A percentile compares a stretch with the other conserved stretches of the same genome.
These are phyloP conservation scores for Wilcoxina mikolae DNA, from an alignment of 495 filamentous ascomycete genomes.

Conservation along the genomic window DNA sequence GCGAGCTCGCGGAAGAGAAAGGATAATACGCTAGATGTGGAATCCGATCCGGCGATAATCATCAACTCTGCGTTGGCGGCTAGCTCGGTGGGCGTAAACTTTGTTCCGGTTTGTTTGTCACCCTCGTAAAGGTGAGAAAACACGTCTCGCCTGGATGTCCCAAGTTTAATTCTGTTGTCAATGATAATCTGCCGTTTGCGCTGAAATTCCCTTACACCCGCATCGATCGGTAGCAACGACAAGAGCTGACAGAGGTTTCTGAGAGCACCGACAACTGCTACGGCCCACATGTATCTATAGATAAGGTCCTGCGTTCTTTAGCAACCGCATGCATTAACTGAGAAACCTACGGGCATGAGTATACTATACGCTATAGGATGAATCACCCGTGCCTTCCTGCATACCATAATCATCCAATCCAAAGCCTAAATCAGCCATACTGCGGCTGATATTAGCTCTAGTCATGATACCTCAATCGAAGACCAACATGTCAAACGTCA, in stretches of 20 bases:
- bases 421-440: conserved; percentile 17
- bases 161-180: too few species aligned
- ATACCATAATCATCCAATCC: conserved; percentile 6
- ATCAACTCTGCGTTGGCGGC: conserved; percentile 15
- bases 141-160: conserved; percentile 10
- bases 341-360: too few species aligned
- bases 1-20: conserved; percentile 6
- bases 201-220: conserved; percentile 7
- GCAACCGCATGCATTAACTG: too few species aligned
- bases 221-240: conserved; percentile 8
- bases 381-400: conserved; percentile 15
- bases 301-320: too few species aligned
- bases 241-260: conserved; percentile 13
- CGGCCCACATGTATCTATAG: not conserved
- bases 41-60: conserved; percentile 15
- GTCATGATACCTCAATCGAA: not conserved
- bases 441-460: not conserved
- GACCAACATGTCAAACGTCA: conserved; percentile 20
- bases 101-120: conserved; percentile 1
- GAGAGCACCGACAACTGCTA: not conserved
- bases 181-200: not conserved
- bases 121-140: conserved; percentile 12
- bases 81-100: conserved; percentile 10
- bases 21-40: conserved; percentile 5
- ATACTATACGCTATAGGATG: not conserved